These are phyloP conservation scores for Oryza rufipogon DNA, from an alignment of 176 grass and related monocot species.

Conservation along the genomic window DNA sequence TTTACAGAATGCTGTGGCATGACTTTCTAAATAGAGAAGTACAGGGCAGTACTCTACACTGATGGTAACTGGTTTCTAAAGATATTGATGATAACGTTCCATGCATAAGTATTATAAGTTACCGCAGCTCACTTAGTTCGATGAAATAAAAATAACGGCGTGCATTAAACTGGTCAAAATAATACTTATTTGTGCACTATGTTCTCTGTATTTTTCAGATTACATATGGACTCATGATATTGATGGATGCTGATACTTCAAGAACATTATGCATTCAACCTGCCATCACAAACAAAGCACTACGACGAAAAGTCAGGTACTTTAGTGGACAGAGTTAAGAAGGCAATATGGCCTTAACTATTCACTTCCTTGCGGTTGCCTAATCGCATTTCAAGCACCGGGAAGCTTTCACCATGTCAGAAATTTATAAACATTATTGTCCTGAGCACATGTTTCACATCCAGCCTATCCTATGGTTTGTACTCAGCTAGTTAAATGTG, in stretches of 20 bases:
- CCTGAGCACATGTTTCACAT: neutral
- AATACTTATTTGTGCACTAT: neutral
- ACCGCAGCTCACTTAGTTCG: neutral
- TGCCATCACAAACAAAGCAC: neutral
- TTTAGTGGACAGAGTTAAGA: neutral
- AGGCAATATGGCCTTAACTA: neutral
- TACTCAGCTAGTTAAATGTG: no score
- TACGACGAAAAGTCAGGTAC: neutral
- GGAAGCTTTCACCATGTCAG: no score
- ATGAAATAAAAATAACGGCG: neutral
- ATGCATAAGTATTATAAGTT: neutral
- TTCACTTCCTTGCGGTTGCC: neutral
- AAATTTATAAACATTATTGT: neutral
- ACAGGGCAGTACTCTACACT: neutral
- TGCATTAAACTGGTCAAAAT: neutral
- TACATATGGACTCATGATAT: constrained; percentile 2
- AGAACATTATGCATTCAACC: constrained; percentile 3
- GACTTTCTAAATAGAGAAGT: neutral
- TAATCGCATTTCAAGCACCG: no score
- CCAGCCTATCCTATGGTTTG: no score
- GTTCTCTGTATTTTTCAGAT: constrained; percentile 20
- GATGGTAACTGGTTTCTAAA: constrained; percentile 8
- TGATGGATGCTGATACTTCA: neutral
- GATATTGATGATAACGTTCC: neutral
- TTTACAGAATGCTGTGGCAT: neutral